Percentiles rank a stretch among this genome's conserved stretches.
phyloP scores from a whole-genome alignment of 768 basidiomycete species.

The Boletus edulis region DNA sequence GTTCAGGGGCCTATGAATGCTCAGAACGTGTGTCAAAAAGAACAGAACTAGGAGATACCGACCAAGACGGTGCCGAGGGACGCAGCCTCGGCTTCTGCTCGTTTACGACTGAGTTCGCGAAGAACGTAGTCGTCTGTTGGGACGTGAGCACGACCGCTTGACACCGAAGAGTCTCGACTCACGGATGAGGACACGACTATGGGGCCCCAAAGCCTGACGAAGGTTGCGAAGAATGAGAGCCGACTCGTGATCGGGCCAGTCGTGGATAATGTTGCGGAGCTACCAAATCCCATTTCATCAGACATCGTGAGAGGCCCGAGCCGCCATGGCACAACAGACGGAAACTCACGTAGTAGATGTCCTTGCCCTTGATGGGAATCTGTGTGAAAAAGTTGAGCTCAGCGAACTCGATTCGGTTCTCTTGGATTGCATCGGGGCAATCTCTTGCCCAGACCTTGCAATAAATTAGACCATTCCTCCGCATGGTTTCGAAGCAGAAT shows the following conservation, averaged over 20 bases:
- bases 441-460: slow-evolving; percentile 24
- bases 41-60: neutral
- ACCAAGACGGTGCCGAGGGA: slow-evolving; percentile 16
- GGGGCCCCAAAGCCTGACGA: slow-evolving; percentile 27
- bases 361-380: neutral
- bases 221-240: slow-evolving; percentile 28
- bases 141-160: neutral
- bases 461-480: neutral
- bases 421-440: slow-evolving; percentile 19
- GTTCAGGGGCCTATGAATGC: slow-evolving; percentile 30
- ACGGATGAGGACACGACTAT: slow-evolving; percentile 34
- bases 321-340: neutral
- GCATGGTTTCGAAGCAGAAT: neutral
- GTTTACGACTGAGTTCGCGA: slow-evolving; percentile 13
- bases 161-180: slow-evolving; percentile 1
- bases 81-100: slow-evolving; percentile 9
- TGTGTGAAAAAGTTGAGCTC: slow-evolving; percentile 32
- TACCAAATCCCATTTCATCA: neutral
- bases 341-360: slow-evolving; percentile 32
- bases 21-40: neutral
- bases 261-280: slow-evolving; percentile 28
- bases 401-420: slow-evolving; percentile 26
- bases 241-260: slow-evolving; percentile 34
- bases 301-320: neutral
- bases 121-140: slow-evolving; percentile 24